These are phyloP conservation scores for Achlya hypogyna DNA, from an alignment of 352 stramenopile species.

Conservation along the genomic window DNA sequence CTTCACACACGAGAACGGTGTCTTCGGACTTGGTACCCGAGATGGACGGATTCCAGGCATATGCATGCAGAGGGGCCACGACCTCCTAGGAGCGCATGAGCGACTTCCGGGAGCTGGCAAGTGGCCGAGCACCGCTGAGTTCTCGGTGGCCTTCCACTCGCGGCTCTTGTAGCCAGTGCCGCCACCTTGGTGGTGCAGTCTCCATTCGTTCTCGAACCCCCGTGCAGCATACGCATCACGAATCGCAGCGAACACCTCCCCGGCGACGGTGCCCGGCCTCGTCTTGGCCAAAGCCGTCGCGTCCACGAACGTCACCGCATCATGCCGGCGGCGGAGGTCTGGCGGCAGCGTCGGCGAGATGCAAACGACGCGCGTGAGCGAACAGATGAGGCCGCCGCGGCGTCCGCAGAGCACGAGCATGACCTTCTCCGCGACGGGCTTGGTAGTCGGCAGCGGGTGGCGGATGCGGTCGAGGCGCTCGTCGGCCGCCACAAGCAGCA, in stretches of 20 bases:
- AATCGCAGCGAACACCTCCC: slow-evolving; percentile 43
- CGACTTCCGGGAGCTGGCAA: background rate
- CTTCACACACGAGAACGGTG: slow-evolving; percentile 39
- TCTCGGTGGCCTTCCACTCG: slow-evolving; percentile 64
- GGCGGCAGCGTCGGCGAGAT: slow-evolving; percentile 32
- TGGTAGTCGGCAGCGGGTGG: slow-evolving; percentile 58
- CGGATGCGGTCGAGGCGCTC: slow-evolving; percentile 56
- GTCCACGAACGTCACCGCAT: slow-evolving; percentile 63
- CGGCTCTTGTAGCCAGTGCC: slow-evolving; percentile 57
- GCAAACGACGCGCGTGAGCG: slow-evolving; percentile 57
- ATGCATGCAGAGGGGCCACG: slow-evolving; percentile 41
- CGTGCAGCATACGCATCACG: slow-evolving; percentile 46
- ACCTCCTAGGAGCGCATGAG: background rate
- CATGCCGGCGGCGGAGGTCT: slow-evolving; percentile 45
- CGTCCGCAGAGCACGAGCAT: slow-evolving; percentile 72
- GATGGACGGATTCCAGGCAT: slow-evolving; percentile 63
- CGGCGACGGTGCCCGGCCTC: slow-evolving; percentile 26
- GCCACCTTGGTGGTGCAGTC: slow-evolving; percentile 55
- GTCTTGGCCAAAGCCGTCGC: slow-evolving; percentile 41
- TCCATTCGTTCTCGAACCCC: slow-evolving; percentile 53
- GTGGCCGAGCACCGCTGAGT: too few relatives aligned
- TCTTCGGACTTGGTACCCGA: slow-evolving; percentile 68
- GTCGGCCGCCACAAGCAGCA: slow-evolving; percentile 52
- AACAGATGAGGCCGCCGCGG: slow-evolving; percentile 48
- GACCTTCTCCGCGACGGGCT: slow-evolving; percentile 56